phyloP scores from a whole-genome alignment of 352 stramenopile species.

The Phytophthora syringae region DNA sequence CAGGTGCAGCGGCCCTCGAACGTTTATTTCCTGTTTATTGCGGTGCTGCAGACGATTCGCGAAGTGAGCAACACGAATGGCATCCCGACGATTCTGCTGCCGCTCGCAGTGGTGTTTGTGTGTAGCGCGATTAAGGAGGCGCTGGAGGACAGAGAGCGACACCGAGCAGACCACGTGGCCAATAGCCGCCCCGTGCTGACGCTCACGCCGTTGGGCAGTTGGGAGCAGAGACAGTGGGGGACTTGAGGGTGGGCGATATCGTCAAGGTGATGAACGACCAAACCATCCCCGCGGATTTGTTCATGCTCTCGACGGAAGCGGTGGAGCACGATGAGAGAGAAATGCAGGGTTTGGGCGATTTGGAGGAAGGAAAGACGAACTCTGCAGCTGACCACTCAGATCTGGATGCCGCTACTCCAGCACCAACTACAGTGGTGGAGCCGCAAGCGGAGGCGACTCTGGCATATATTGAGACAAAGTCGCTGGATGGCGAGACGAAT shows the following conservation, averaged over 20 bases:
- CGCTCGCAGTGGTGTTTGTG: conserved; percentile 79
- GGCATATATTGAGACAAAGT: conserved; percentile 89
- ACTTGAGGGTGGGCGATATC: conserved; percentile 83
- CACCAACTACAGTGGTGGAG: background rate
- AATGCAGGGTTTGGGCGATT: background rate
- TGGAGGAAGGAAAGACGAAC: conserved; percentile 23
- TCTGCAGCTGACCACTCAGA: background rate
- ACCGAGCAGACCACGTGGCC: conserved; percentile 71
- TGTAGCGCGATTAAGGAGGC: conserved; percentile 85
- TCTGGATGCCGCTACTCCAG: background rate
- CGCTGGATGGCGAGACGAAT: conserved; percentile 85
- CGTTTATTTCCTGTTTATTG: conserved; percentile 89
- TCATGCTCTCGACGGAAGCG: conserved; percentile 65
- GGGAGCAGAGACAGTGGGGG: conserved; percentile 65
- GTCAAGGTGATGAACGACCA: conserved; percentile 77
- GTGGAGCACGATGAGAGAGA: conserved; percentile 49
- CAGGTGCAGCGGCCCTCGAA: conserved; percentile 82
- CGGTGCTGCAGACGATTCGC: conserved; percentile 81
- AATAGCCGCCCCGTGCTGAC: conserved; percentile 71
- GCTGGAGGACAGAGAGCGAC: conserved; percentile 82
- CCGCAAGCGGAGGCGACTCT: conserved; percentile 41
- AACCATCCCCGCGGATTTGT: conserved; percentile 74
- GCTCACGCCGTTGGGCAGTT: conserved; percentile 51
- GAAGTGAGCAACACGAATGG: conserved; percentile 88
- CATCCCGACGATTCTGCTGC: conserved; percentile 80